A percentile compares a stretch with the other conserved stretches of the same genome.
Conservation (phyloP, 1,284 basidiomycete species). For the Jaminaea rosea region DNA sequence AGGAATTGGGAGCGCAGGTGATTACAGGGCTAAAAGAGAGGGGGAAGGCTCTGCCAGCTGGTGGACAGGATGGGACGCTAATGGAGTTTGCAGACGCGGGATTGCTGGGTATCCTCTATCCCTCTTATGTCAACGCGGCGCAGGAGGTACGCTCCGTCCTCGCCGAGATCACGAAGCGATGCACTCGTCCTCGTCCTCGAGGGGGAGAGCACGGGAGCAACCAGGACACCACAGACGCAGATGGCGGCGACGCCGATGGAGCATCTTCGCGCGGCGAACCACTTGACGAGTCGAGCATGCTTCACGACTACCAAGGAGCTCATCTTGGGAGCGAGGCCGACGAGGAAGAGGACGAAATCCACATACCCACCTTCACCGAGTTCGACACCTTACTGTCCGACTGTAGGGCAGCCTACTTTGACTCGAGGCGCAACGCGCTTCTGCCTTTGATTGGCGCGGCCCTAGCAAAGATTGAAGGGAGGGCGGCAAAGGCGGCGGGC, state of each 20-base stretch:
- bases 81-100: not conserved
- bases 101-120: slow-evolving; percentile 9
- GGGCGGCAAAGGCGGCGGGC: not conserved
- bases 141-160: slow-evolving; percentile 3
- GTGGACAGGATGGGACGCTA: slow-evolving; percentile 6
- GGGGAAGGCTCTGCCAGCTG: slow-evolving; percentile 3
- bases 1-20: slow-evolving; percentile 5
- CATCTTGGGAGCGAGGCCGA: not conserved
- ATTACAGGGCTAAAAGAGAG: slow-evolving; percentile 15
- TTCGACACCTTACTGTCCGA: slow-evolving; percentile 26
- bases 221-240: no score
- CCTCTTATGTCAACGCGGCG: slow-evolving; percentile 2
- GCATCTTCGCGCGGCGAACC: no score
- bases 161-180: slow-evolving; percentile 10
- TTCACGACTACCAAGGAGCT: not conserved
- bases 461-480: slow-evolving; percentile 16
- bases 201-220: no score
- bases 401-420: slow-evolving; percentile 23
- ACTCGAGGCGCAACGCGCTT: slow-evolving; percentile 17
- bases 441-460: slow-evolving; percentile 11
- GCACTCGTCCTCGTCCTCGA: slow-evolving; percentile 2
- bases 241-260: no score
- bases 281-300: no score
- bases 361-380: slow-evolving; percentile 18
- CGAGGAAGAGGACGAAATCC: not conserved